Base-by-base conservation (phyloP, 768 basidiomycete species). In the Russula dissimulans region DNA sequence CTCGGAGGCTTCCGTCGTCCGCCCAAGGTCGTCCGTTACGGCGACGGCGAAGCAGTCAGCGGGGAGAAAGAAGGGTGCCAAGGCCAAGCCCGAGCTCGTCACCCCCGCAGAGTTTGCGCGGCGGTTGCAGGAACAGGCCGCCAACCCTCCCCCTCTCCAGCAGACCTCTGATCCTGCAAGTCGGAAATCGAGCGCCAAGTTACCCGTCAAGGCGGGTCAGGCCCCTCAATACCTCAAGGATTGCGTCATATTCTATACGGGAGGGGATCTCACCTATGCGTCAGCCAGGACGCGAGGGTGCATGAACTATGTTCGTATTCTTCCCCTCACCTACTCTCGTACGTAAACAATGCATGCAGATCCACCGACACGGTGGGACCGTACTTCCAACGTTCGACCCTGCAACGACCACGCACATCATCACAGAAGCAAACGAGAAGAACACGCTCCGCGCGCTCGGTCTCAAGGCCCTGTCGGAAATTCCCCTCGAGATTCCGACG, bases 361-460 rank as follows among this genome's bases (percentile, higher is more conserved):
- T 91, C 43, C 74, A 83, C 45, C 75, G 74, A 60, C 72, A 81
- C 62, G 89, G 89, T 11, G 89, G 81, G 46, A 80, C 76, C 22
- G 72, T 91, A 29, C 71, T 81, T 42, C 78, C 86, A 3, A 73
- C 66, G 39, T 91, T 80, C 66, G 83, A 90, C 62, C 72, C 81
- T 3, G 62, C 67, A 5, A 62, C 69, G 8, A 80, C 86, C 32
- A 89, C 89, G 4, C 86, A 89, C 66, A 84, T 91, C 54, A 76
- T 91, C 36, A 81, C 82, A 7, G 82, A 81, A 53, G 62, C 43
- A 53, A 56, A 38, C 54, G 59, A 56, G 46, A 39, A 14, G 57
- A 74, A 15, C 72, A 76, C 44, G 5, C 71, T 76, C 3, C 63
- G 55, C 15, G 71, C 77, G 1, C 71, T 86, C 3, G 81, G 81